Evolutionary conservation across 2,329 filamentous ascomycete genomes (phyloP), one percentile per base, ranked within the genome.

Genomic region (Davidsoniella australis): DNA sequence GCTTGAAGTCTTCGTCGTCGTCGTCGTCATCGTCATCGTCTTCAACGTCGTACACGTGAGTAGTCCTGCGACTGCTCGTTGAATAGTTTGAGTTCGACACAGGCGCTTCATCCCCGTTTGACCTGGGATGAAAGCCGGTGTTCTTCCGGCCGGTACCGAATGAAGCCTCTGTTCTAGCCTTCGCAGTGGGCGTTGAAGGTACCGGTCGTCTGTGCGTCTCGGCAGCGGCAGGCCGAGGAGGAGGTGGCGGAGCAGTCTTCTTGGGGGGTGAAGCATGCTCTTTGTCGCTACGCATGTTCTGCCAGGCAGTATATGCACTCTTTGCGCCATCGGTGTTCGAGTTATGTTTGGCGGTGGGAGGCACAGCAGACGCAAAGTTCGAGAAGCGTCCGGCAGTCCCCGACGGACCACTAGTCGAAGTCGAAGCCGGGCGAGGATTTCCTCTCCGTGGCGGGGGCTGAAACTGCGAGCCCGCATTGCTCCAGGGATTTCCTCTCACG

Each of bases 401-500:
- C 6, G 49, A 49, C 16, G 43, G 42, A 20, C 41, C 24, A 6
- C 44, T 46, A 6, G 45, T 48, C 8, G 38, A 40, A 6, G 45
- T 48, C 8, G 38, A 40, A 18, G 48, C 43, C 3, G 45, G 49
- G 9, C 47, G 38, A 23, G 51, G 55, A 10, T 62, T 57, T 20
- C 61, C 63, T 5, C 68, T 64, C 9, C 65, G 63, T 18, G 71
- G 71, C 18, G 73, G 74, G 9, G 68, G 64, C 12, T 71, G 71
- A 53, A 68, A 78, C 45, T 70, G 64, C 20, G 67, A 63, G 37
- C 63, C 63, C 4, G 65, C 67, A 56, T 73, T 66, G 49, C 67
- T 62, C 70, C 72, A 78, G 1, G 74, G 74, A 55, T 78, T 78
- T 12, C 74, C 74, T 54, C 61, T 68, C 29, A 76, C 71, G 8